phyloP scores from a whole-genome alignment of 169 alveolate genomes.

The Plasmodium billcollinsi region DNA sequence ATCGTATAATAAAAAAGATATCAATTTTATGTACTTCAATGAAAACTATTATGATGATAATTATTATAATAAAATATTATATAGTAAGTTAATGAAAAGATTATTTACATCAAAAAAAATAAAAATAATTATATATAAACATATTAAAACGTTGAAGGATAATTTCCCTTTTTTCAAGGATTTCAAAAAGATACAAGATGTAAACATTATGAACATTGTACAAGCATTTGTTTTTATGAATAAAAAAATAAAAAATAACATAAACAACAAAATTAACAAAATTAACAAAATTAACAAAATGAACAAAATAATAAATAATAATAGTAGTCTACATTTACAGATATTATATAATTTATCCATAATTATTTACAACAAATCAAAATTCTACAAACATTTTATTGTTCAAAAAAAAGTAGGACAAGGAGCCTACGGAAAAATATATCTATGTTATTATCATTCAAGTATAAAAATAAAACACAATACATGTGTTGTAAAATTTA shows the following conservation, averaged over 20 bases:
- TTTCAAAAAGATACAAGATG: constrained; percentile 9
- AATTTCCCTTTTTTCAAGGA: constrained; percentile 3
- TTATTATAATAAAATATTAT: background rate
- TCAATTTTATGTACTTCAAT: constrained; percentile 46
- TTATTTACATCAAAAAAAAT: background rate
- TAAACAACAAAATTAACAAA: background rate
- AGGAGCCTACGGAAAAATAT: constrained; percentile 38
- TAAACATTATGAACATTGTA: constrained; percentile 44
- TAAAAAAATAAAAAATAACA: background rate
- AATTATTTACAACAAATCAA: background rate
- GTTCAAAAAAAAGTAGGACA: constrained; percentile 33
- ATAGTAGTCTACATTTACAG: background rate
- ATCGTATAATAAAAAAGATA: constrained; percentile 30
- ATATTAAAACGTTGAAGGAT: constrained; percentile 12
- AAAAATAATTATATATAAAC: background rate
- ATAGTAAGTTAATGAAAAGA: constrained; percentile 1
- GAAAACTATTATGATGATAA: constrained; percentile 64
- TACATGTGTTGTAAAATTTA: constrained; percentile 44
- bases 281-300: too few species aligned
- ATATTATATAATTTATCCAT: constrained; percentile 40
- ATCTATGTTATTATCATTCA: constrained; percentile 6
- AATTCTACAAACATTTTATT: constrained; percentile 4
- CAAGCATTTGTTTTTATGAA: constrained; percentile 9
- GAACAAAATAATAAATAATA: background rate
- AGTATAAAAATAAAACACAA: background rate